Base-by-base conservation (phyloP, 1,284 basidiomycete species). In the Cryptococcus sp. region DNA sequence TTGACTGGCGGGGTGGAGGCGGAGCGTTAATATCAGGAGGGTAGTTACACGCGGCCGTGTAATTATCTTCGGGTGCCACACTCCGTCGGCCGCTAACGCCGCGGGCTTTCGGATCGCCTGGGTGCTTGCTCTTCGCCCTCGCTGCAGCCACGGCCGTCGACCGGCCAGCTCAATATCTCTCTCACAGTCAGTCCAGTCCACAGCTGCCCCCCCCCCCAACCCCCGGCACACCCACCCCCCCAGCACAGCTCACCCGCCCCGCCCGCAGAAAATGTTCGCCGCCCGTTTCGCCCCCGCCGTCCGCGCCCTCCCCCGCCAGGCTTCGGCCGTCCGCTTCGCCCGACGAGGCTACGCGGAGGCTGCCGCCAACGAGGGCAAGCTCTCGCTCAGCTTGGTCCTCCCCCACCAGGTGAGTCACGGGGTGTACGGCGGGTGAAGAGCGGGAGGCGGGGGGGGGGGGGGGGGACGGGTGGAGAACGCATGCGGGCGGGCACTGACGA, bases 331-430 rank as follows among this genome's bases (percentile, higher is more conserved):
- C 28, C 57, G 66, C 48, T 73, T 82, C 43, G 78, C 85, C 60
- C 81, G 85, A 65, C 84, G 91, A 76, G 88, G 89, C 50, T 96
- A 96, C 78, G 93, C 93, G 55, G 91, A 93, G 60, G 70, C 73
- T 48, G 71, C 76, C 53, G 72, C 77, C 53, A 89, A 89, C 77
- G 65, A 65, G 52, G 65, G 75, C 62, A 95, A 92, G 82, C 85
- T 96, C 61, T 89, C 91, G 80, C 85, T 96, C 62, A 91, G 91
- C 33, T 82, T 97, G 66, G 89, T 89, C 61, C 85, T 96, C 58
- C 93, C 94, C 58, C 92, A 96, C 80, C 86, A 95, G 82, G 93
- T 94, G 60, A 62, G 86, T 84, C 12, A 9, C 4, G 4, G 28
- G 9, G 5, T 4, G 28, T 9, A 33, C 4, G 28, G 9, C 5